Conservation (phyloP, 805 yeast genomes). For the Myxozyma lipomycoides region DNA sequence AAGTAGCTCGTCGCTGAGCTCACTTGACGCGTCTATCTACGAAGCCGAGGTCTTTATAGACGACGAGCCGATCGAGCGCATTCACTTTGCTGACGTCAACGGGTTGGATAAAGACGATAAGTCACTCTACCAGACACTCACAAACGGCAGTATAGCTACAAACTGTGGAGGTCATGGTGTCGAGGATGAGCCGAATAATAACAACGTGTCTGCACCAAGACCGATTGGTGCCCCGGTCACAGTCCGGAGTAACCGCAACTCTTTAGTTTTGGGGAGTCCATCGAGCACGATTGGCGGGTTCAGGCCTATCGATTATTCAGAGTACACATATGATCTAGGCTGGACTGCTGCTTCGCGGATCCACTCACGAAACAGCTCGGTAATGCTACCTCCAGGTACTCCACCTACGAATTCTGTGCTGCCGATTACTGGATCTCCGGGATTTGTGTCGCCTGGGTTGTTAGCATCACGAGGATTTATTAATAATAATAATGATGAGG, state of each 20-base stretch:
- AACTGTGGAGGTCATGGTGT: background rate
- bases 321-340: conserved; percentile 27
- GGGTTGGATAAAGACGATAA: conserved; percentile 18
- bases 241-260: conserved; percentile 5
- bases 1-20: conserved; percentile 6
- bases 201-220: background rate
- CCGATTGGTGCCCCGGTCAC: background rate
- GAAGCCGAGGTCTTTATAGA: conserved; percentile 25
- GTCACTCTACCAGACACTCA: conserved; percentile 10
- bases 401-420: background rate
- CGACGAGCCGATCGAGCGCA: conserved; percentile 7
- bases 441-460: conserved; percentile 22
- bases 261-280: conserved; percentile 11
- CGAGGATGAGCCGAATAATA: background rate
- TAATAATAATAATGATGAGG: background rate
- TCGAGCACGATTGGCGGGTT: conserved; percentile 1
- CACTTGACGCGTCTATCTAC: conserved; percentile 24
- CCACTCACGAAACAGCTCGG: conserved; percentile 25
- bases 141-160: conserved; percentile 6
- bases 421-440: conserved; percentile 12
- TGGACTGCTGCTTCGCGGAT: conserved; percentile 29
- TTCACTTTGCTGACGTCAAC: conserved; percentile 4
- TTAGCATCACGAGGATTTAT: conserved; percentile 4
- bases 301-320: conserved; percentile 22
- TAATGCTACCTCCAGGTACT: conserved; percentile 1